Evolutionary conservation across 306 rosid genomes (phyloP).

Genomic region (Quercus engelmannii): DNA sequence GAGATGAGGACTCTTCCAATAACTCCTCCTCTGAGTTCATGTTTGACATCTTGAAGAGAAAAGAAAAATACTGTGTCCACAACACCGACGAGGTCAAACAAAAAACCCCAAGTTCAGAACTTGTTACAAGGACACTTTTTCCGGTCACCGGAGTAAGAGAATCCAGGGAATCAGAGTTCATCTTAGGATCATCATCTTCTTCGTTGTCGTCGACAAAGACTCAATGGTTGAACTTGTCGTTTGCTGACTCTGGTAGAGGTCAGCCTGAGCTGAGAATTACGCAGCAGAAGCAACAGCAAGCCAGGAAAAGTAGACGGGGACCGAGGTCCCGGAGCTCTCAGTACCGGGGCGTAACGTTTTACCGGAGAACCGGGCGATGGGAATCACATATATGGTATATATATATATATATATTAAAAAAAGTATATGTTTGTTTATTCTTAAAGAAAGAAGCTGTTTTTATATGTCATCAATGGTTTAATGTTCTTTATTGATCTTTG

Average conservation of each 20-base stretch:
- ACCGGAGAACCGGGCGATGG: slow-evolving; percentile 66
- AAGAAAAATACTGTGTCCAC: neutral
- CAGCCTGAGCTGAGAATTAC: slow-evolving; percentile 27
- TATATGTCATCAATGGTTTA: neutral
- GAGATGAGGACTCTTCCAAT: slow-evolving; percentile 12
- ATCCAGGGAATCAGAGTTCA: slow-evolving; percentile 11
- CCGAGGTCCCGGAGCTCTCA: slow-evolving; percentile 62
- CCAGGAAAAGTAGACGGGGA: slow-evolving; percentile 51
- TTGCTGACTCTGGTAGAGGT: slow-evolving; percentile 21
- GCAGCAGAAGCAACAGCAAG: slow-evolving; percentile 37
- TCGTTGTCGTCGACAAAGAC: slow-evolving; percentile 21
- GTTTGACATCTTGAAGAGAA: slow-evolving; percentile 44
- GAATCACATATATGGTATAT: slow-evolving; percentile 62
- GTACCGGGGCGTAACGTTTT: slow-evolving; percentile 62
- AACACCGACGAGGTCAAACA: neutral
- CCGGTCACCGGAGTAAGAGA: slow-evolving; percentile 24
- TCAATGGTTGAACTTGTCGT: slow-evolving; percentile 50
- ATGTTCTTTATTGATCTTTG: too few relatives aligned
- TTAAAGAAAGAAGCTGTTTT: neutral
- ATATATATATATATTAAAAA: neutral
- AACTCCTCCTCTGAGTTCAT: slow-evolving; percentile 30
- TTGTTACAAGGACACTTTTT: slow-evolving; percentile 32
- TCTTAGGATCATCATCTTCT: neutral
- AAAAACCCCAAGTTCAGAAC: slow-evolving; percentile 3
- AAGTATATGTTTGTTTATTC: neutral